Conservation (phyloP, 441 rosid genomes). For the Biscutella laevigata region DNA sequence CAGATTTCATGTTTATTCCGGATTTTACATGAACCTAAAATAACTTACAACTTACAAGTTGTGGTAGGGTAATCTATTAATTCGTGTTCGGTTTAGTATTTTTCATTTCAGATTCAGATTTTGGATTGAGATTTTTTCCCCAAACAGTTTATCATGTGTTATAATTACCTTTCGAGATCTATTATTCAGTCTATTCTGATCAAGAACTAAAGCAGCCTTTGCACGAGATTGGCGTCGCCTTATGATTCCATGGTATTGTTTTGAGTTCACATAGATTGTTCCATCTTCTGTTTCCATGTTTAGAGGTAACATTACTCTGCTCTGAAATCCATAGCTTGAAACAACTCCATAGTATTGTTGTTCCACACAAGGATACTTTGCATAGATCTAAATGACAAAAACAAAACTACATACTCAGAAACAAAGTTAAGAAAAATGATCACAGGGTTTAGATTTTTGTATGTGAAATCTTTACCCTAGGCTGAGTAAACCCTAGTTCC, state of each 20-base stretch:
- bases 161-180: slow-evolving; percentile 52
- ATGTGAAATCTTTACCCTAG: slow-evolving; percentile 31
- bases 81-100: too few species aligned
- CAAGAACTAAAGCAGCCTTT: slow-evolving; percentile 50
- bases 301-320: slow-evolving; percentile 75
- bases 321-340: slow-evolving; percentile 59
- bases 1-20: too few species aligned
- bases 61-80: too few species aligned
- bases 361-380: slow-evolving; percentile 53
- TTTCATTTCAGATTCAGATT: too few species aligned
- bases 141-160: too few species aligned
- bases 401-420: neutral
- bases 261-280: slow-evolving; percentile 82
- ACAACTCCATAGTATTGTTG: slow-evolving; percentile 62
- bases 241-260: slow-evolving; percentile 84
- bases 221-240: slow-evolving; percentile 80
- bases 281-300: slow-evolving; percentile 62
- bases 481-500: slow-evolving; percentile 59
- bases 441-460: neutral
- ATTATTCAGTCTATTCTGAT: slow-evolving; percentile 34
- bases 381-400: slow-evolving; percentile 37
- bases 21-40: too few species aligned
- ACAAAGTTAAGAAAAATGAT: neutral
- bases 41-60: too few species aligned
- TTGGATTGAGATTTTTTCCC: too few species aligned